Evolutionary conservation across 768 basidiomycete genomes (phyloP).

Genomic region (Agrocybe praecox): DNA sequence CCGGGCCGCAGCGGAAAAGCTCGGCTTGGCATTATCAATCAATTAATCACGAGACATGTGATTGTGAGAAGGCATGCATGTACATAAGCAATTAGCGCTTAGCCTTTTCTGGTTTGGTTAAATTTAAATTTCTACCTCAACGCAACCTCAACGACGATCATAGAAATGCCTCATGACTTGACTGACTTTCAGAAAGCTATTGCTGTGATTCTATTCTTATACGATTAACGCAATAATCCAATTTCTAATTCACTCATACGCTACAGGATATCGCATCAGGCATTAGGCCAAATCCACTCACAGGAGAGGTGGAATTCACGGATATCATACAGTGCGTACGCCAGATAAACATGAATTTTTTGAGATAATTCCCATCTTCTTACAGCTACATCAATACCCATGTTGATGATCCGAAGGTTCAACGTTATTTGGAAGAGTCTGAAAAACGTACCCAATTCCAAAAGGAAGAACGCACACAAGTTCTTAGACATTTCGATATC

Average conservation of each 20-base stretch:
- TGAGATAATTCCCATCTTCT: not conserved
- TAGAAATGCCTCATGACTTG: not conserved
- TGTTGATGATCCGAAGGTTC: conserved; percentile 9
- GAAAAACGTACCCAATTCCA: not conserved
- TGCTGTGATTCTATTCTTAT: not conserved
- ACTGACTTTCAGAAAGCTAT: not conserved
- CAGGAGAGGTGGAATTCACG: conserved; percentile 1
- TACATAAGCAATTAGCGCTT: too few relatives aligned
- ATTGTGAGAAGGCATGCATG: too few relatives aligned
- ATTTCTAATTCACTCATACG: too few relatives aligned
- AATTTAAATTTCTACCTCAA: too few relatives aligned
- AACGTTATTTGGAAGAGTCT: not conserved
- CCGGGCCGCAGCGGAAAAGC: too few relatives aligned
- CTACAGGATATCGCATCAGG: conserved; percentile 1
- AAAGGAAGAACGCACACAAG: conserved; percentile 1
- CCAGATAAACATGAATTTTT: not conserved
- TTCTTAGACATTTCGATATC: not conserved
- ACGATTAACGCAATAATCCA: too few relatives aligned
- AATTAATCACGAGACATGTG: too few relatives aligned
- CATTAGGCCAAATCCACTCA: conserved; percentile 7
- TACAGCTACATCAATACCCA: conserved; percentile 4
- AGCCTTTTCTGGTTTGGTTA: too few relatives aligned
- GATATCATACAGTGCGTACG: conserved; percentile 2
- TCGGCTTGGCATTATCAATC: too few relatives aligned
- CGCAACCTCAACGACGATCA: too few relatives aligned